phyloP scores from a whole-genome alignment of 2,329 filamentous ascomycete species.

The Epichloe elymi region DNA sequence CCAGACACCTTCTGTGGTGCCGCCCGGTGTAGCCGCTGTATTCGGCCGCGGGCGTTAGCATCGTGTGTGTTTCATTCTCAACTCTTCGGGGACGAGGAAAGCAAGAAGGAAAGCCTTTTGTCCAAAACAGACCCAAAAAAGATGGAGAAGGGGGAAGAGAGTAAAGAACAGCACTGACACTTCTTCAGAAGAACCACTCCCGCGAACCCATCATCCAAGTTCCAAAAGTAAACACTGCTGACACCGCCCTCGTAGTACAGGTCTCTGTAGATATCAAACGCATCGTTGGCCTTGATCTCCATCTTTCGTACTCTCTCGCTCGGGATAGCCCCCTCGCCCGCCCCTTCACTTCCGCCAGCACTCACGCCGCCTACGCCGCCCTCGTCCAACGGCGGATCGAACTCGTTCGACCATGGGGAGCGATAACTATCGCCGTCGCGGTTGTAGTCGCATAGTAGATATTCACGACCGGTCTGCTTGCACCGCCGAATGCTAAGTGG shows the following conservation, averaged over 20 bases:
- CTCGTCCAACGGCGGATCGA: conserved; percentile 74
- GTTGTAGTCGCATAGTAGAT: conserved; percentile 98
- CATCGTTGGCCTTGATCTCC: conserved; percentile 88
- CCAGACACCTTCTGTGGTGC: conserved; percentile 69
- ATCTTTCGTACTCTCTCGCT: conserved; percentile 86
- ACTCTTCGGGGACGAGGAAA: background rate
- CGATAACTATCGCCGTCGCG: conserved; percentile 96
- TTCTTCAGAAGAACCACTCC: conserved; percentile 95
- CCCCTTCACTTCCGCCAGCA: conserved; percentile 42
- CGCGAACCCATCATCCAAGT: conserved; percentile 93
- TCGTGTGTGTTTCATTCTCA: background rate
- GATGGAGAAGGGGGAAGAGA: background rate
- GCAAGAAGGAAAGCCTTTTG: background rate
- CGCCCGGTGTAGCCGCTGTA: conserved; percentile 51
- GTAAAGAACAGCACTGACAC: conserved; percentile 35
- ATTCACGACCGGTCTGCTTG: conserved; percentile 81
- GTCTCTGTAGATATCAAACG: conserved; percentile 92
- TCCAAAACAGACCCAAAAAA: background rate
- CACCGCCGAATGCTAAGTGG: conserved; percentile 79
- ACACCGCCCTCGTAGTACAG: conserved; percentile 95
- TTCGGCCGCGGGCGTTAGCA: background rate
- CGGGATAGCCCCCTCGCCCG: conserved; percentile 70
- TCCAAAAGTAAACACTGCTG: conserved; percentile 96
- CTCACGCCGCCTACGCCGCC: conserved; percentile 41
- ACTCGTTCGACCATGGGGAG: conserved; percentile 98